phyloP scores from a whole-genome alignment of 805 yeast genomes.

The Spathaspora sp. region DNA sequence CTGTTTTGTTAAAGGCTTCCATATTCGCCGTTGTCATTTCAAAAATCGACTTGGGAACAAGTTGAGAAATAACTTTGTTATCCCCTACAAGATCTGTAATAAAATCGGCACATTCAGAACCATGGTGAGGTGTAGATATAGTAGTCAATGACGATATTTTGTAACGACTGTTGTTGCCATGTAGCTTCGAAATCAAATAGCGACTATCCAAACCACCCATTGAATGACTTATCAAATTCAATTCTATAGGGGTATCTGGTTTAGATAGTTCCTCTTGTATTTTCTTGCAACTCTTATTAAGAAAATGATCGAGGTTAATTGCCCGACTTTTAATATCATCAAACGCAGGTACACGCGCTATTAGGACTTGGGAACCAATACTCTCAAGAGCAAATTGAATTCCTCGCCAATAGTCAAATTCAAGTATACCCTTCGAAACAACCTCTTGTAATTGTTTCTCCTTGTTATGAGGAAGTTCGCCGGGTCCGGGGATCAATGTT shows the following conservation, averaged over 20 bases:
- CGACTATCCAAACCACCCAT: slow-evolving; percentile 94
- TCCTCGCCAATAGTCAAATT: slow-evolving; percentile 80
- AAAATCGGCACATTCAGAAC: slow-evolving; percentile 79
- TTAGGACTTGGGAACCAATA: slow-evolving; percentile 65
- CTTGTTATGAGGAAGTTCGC: background rate
- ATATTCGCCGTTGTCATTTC: slow-evolving; percentile 62
- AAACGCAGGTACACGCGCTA: slow-evolving; percentile 80
- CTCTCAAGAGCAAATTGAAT: slow-evolving; percentile 56
- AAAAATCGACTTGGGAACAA: slow-evolving; percentile 40
- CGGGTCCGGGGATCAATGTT: slow-evolving; percentile 15
- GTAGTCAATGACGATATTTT: slow-evolving; percentile 77
- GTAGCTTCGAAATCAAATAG: slow-evolving; percentile 59
- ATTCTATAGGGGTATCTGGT: slow-evolving; percentile 34
- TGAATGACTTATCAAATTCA: slow-evolving; percentile 82
- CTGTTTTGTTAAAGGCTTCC: slow-evolving; percentile 48
- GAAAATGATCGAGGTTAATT: slow-evolving; percentile 45
- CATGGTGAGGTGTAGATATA: slow-evolving; percentile 83
- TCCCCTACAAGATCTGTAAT: slow-evolving; percentile 35
- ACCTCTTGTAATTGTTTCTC: background rate
- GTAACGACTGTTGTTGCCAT: slow-evolving; percentile 35
- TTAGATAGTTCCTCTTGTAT: slow-evolving; percentile 11
- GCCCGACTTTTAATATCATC: slow-evolving; percentile 75
- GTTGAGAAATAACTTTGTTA: slow-evolving; percentile 11
- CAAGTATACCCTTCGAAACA: slow-evolving; percentile 24
- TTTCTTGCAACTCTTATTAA: slow-evolving; percentile 28